These are phyloP conservation scores for Trichoderma gamsii DNA, from an alignment of 495 filamentous ascomycete species.

Conservation along the genomic window DNA sequence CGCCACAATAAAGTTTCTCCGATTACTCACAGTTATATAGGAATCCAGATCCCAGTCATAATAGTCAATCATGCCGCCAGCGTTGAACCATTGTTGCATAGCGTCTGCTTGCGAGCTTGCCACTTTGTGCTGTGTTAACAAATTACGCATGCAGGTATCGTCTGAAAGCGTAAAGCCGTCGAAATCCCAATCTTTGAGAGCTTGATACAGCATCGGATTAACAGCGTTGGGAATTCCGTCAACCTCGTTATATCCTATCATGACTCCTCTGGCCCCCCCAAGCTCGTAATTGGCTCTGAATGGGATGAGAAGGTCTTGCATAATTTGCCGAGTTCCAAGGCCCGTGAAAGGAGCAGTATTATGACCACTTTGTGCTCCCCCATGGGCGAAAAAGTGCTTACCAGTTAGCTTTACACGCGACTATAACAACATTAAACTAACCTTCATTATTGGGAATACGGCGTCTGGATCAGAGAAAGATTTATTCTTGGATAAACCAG, in stretches of 20 bases:
- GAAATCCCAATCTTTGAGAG: neutral
- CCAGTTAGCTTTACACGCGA: neutral
- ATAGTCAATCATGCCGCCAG: slow-evolving; percentile 33
- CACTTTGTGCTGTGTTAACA: slow-evolving; percentile 27
- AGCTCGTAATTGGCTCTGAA: slow-evolving; percentile 38
- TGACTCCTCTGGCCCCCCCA: slow-evolving; percentile 34
- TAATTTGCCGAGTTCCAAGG: slow-evolving; percentile 33
- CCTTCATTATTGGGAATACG: slow-evolving; percentile 34
- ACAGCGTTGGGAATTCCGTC: neutral
- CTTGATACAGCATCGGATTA: neutral
- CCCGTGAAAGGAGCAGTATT: slow-evolving; percentile 37
- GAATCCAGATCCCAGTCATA: slow-evolving; percentile 29
- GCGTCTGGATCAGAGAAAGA: slow-evolving; percentile 34
- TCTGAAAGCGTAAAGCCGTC: neutral
- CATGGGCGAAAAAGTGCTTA: slow-evolving; percentile 40
- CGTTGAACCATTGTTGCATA: slow-evolving; percentile 36
- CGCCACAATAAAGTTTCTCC: neutral
- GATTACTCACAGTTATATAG: slow-evolving; percentile 25
- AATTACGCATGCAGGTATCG: slow-evolving; percentile 16
- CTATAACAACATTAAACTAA: slow-evolving; percentile 15
- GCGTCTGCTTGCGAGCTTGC: slow-evolving; percentile 29
- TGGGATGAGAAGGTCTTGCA: slow-evolving; percentile 32
- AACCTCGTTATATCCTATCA: slow-evolving; percentile 24
- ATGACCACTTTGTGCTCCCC: slow-evolving; percentile 31
- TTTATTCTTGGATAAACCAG: slow-evolving; percentile 35